These are phyloP conservation scores for Rubus idaeus DNA, from an alignment of 306 rosid genomes.

Conservation along the genomic window DNA sequence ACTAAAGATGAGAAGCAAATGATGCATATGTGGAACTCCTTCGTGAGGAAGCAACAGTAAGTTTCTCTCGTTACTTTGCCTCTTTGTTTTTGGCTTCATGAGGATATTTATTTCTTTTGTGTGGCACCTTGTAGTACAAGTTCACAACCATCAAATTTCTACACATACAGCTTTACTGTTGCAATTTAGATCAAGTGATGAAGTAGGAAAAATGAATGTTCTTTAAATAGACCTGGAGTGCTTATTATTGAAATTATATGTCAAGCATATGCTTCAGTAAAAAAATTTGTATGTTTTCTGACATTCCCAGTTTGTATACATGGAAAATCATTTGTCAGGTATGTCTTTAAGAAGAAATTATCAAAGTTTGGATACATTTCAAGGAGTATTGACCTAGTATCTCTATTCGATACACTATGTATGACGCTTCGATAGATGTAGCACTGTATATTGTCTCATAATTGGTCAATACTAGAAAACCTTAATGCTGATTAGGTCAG, in stretches of 20 bases:
- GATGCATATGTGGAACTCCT: conserved; percentile 77
- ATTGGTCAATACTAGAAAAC: background rate
- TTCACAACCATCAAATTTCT: background rate
- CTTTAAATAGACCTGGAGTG: background rate
- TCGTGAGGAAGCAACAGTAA: conserved; percentile 72
- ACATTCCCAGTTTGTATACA: background rate
- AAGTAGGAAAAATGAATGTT: too few species aligned
- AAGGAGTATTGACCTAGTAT: background rate
- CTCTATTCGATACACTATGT: too few species aligned
- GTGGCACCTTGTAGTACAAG: background rate
- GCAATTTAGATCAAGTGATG: conserved; percentile 1
- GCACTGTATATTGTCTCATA: background rate
- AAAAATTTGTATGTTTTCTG: background rate
- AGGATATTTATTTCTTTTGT: background rate
- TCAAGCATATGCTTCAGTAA: background rate
- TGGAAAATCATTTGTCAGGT: background rate
- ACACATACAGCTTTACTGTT: background rate
- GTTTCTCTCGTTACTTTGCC: conserved; percentile 16
- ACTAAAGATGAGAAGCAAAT: conserved; percentile 59
- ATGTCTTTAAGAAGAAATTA: background rate
- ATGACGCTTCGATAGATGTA: background rate
- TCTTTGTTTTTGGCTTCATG: background rate
- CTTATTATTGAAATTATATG: background rate
- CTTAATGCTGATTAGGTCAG: background rate
- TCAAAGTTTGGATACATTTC: background rate